Base-by-base conservation (phyloP, 192 early-diverging fungal genomes). In the Linnemannia zychae region DNA sequence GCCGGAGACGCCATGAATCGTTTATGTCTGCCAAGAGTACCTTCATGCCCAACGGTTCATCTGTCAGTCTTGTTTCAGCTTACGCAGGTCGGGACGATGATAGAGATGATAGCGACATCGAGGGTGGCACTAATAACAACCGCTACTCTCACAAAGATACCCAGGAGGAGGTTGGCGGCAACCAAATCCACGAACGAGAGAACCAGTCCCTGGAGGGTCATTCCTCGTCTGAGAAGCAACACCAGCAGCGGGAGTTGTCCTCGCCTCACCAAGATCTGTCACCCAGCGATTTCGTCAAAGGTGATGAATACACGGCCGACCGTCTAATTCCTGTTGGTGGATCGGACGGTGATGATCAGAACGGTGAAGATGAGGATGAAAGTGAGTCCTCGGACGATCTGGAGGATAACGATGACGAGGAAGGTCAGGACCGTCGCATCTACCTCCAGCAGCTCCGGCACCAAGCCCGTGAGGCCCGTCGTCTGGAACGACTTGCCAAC, bases 1-100 rank as follows among this genome's bases (percentile, higher is more conserved):
- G 78, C 67, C 53, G 81, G 38, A 73, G 70, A 38, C 79, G 76
- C 60, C 83, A 85, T 40, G 83, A 85, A 48, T 79, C 77, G 0
- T 85, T 85, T 50, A 85, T 85, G 83, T 85, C 83, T 3, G 83
- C 83, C 57, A 85, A 85, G 77, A 79, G 77, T n/a, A 70, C 76
- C 7, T 48, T 78, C 36, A 69, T 74, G 53, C 68, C 52, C 31
- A 76, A 79, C 48, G 68, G 77, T 44, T 85, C 83, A 9, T 52
- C 83, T 44, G 83, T 79, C 34, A 85, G 83, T 33, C 77, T 85
- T 49, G 74, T 72, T 13, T 74, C 72, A 40, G 52, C 37, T 18
- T 72, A 77, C 65, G 78, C 76, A 67, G 57, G 52, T 65, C 74
- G 72, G 4, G 77, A 85, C 33, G 83, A 85, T 6, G 75, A 81